Conservation (phyloP, 1,284 basidiomycete species). For the Uromyces viciae-fabae region DNA sequence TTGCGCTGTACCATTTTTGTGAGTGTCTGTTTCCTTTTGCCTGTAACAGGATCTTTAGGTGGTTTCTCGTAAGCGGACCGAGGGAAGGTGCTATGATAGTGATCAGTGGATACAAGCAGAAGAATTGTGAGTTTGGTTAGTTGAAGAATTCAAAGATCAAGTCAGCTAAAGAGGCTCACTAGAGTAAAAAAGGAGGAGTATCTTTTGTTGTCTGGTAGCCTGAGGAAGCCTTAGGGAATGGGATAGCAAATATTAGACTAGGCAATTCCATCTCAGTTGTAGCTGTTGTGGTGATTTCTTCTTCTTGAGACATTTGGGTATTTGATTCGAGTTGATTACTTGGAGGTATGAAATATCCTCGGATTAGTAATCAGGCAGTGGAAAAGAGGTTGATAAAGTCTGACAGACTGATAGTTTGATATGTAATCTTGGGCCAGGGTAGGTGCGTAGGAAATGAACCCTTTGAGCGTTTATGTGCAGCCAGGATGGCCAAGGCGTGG, state of each 20-base stretch:
- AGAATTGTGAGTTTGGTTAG: too few relatives aligned
- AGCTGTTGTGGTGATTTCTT: background rate
- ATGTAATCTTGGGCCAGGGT: too few relatives aligned
- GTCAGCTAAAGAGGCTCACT: background rate
- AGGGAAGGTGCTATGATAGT: slow-evolving; percentile 31
- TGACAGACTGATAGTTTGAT: too few relatives aligned
- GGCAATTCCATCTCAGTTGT: slow-evolving; percentile 31
- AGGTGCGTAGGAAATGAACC: too few relatives aligned
- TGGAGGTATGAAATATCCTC: too few relatives aligned
- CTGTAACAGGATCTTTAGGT: slow-evolving; percentile 12
- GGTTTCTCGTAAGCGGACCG: slow-evolving; percentile 34
- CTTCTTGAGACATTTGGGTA: background rate
- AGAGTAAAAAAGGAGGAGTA: slow-evolving; percentile 31
- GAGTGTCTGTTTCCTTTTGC: slow-evolving; percentile 28
- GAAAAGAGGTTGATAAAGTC: too few relatives aligned
- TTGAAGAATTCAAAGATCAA: too few relatives aligned
- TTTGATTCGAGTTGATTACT: too few relatives aligned
- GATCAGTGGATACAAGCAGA: background rate
- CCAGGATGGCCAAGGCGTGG: too few relatives aligned
- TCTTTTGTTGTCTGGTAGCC: slow-evolving; percentile 20
- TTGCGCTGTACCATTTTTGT: slow-evolving; percentile 37
- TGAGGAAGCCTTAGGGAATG: slow-evolving; percentile 21
- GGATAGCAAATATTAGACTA: slow-evolving; percentile 35
- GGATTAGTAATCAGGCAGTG: too few relatives aligned
- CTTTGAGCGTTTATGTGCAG: too few relatives aligned